A percentile compares a stretch with the other conserved stretches of the same genome.
Evolutionary conservation across 176 grass and related monocot species (phyloP).

Genomic region (Tuctoria greenei): DNA sequence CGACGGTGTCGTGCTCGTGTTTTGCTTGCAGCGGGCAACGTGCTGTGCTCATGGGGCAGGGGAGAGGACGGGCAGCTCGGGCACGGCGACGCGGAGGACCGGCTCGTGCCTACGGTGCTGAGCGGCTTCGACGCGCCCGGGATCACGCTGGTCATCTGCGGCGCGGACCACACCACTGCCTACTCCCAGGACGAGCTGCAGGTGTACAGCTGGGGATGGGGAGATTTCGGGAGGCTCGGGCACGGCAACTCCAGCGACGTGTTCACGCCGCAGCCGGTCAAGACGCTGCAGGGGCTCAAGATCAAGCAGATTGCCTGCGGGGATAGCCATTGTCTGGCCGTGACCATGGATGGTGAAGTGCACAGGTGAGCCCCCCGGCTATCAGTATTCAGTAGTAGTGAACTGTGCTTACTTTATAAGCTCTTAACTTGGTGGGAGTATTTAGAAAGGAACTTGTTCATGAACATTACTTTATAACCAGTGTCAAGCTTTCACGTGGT

Average conservation of each 20-base stretch:
- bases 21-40: conserved; percentile 65
- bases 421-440: background rate
- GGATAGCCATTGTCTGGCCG: conserved; percentile 92
- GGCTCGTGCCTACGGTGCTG: conserved; percentile 75
- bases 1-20: background rate
- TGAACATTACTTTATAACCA: background rate
- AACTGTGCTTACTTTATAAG: background rate
- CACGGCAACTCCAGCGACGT: conserved; percentile 97
- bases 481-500: background rate
- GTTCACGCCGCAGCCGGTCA: conserved; percentile 90
- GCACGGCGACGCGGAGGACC: conserved; percentile 92
- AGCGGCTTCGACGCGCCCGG: conserved; percentile 61
- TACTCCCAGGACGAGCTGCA: conserved; percentile 73
- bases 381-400: background rate
- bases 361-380: conserved; percentile 60
- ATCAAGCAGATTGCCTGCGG: conserved; percentile 98
- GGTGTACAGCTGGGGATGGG: conserved; percentile 98
- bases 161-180: conserved; percentile 95
- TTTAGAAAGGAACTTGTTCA: background rate
- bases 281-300: conserved; percentile 78
- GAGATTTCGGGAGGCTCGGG: conserved; percentile 90
- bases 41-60: conserved; percentile 93
- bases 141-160: conserved; percentile 79
- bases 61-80: conserved; percentile 98
- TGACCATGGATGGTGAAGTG: conserved; percentile 79